phyloP scores from a whole-genome alignment of 2,329 filamentous ascomycete genomes.

The Aspergillus japonicus region DNA sequence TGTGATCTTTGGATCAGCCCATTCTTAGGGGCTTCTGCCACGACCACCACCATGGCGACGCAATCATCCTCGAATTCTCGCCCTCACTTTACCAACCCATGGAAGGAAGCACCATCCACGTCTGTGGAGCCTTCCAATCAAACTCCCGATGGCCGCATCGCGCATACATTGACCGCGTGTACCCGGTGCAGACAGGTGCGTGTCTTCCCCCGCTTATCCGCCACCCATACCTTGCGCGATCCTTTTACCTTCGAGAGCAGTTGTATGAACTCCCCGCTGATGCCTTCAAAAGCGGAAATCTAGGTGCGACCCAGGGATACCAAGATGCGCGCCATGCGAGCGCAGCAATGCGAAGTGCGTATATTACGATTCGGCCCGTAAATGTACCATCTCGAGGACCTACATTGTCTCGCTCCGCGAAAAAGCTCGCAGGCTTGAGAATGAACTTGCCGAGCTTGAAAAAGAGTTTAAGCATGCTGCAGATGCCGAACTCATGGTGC shows the following conservation, averaged over 20 bases:
- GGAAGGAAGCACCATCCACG: constrained; percentile 28
- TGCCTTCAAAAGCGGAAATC: constrained; percentile 73
- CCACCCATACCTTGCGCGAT: neutral
- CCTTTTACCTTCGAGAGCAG: neutral
- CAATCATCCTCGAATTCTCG: constrained; percentile 16
- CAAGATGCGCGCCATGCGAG: constrained; percentile 89
- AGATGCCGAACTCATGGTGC: constrained; percentile 79
- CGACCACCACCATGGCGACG: constrained; percentile 22
- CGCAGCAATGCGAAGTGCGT: constrained; percentile 88
- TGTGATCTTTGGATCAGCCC: constrained; percentile 6
- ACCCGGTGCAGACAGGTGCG: constrained; percentile 51
- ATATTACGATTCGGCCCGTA: constrained; percentile 88
- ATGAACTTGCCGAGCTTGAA: constrained; percentile 75
- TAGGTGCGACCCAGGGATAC: constrained; percentile 87
- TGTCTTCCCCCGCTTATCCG: constrained; percentile 9
- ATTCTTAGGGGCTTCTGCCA: constrained; percentile 8
- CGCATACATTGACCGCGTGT: constrained; percentile 51
- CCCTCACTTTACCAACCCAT: constrained; percentile 28
- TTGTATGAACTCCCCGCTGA: constrained; percentile 5
- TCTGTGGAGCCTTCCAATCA: constrained; percentile 29
- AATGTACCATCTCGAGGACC: constrained; percentile 79
- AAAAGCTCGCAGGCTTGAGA: constrained; percentile 76
- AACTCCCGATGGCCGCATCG: constrained; percentile 39
- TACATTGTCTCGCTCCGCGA: constrained; percentile 93
- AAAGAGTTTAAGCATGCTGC: constrained; percentile 70